Conservation (phyloP, 2,329 filamentous ascomycete genomes). For the Aspergillus brunneoviolaceus region DNA sequence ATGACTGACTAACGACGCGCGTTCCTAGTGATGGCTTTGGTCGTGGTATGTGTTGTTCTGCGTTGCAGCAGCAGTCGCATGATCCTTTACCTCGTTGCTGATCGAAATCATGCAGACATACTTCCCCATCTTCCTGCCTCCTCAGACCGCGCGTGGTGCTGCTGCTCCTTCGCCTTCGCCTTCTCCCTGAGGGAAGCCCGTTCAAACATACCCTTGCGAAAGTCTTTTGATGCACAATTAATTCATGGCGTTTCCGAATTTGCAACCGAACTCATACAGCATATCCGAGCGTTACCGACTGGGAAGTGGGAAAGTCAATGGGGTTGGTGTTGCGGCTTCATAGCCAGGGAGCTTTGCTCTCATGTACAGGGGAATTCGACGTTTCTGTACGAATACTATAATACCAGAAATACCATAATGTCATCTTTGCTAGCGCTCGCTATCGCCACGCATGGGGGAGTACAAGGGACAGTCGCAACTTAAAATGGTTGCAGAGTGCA, state of each 20-base stretch:
- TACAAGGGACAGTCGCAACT: not conserved
- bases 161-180: slow-evolving; percentile 47
- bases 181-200: slow-evolving; percentile 13
- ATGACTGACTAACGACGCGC: slow-evolving; percentile 16
- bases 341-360: not conserved
- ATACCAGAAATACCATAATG: slow-evolving; percentile 6
- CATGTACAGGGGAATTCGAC: not conserved
- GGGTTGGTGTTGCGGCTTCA: not conserved
- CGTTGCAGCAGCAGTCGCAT: not conserved
- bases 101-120: slow-evolving; percentile 52
- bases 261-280: not conserved
- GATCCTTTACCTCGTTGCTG: slow-evolving; percentile 8
- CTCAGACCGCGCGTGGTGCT: slow-evolving; percentile 39
- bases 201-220: slow-evolving; percentile 9
- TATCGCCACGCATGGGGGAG: not conserved
- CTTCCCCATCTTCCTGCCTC: slow-evolving; percentile 65
- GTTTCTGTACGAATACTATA: slow-evolving; percentile 3
- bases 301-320: not conserved
- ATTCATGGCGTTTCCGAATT: not conserved
- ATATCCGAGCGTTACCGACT: not conserved
- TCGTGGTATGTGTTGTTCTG: slow-evolving; percentile 42
- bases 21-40: slow-evolving; percentile 60
- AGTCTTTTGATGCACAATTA: not conserved
- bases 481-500: not conserved
- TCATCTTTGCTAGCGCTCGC: not conserved